These are phyloP conservation scores for Acrodontium crateriforme DNA, from an alignment of 2,329 filamentous ascomycete species.

Conservation along the genomic window DNA sequence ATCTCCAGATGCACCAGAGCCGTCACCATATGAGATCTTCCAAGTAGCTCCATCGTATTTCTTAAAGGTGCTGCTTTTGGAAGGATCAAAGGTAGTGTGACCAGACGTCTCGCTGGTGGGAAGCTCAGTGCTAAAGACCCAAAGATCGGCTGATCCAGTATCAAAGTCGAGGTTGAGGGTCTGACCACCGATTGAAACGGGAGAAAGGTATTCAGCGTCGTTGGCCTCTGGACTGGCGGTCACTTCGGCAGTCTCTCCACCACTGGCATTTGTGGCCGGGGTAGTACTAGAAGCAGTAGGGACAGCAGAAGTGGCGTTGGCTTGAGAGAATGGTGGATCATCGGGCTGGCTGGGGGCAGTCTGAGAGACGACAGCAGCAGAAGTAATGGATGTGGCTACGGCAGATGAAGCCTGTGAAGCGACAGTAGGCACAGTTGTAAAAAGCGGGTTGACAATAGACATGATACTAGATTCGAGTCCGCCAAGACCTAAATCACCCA, in stretches of 20 bases:
- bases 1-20: constrained; percentile 46
- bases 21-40: constrained; percentile 55
- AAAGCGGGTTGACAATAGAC: too few relatives aligned
- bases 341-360: background rate
- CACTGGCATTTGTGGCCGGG: constrained; percentile 5
- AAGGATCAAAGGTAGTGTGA: constrained; percentile 43
- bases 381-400: too few relatives aligned
- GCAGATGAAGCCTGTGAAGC: constrained; percentile 1
- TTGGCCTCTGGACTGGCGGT: constrained; percentile 49
- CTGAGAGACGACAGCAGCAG: too few relatives aligned
- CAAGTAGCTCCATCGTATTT: constrained; percentile 40
- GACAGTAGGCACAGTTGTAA: too few relatives aligned
- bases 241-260: constrained; percentile 31
- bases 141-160: constrained; percentile 63
- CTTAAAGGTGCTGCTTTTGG: constrained; percentile 38
- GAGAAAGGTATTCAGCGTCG: constrained; percentile 56
- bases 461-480: too few relatives aligned
- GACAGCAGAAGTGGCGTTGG: constrained; percentile 3
- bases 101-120: constrained; percentile 28
- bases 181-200: constrained; percentile 57
- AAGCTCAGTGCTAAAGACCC: constrained; percentile 55
- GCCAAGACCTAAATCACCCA: too few relatives aligned
- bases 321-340: too few relatives aligned
- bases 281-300: constrained; percentile 5
- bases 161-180: constrained; percentile 58